Base-by-base conservation (phyloP, 2,329 filamentous ascomycete species). In the Sordariomycetes sp. region DNA sequence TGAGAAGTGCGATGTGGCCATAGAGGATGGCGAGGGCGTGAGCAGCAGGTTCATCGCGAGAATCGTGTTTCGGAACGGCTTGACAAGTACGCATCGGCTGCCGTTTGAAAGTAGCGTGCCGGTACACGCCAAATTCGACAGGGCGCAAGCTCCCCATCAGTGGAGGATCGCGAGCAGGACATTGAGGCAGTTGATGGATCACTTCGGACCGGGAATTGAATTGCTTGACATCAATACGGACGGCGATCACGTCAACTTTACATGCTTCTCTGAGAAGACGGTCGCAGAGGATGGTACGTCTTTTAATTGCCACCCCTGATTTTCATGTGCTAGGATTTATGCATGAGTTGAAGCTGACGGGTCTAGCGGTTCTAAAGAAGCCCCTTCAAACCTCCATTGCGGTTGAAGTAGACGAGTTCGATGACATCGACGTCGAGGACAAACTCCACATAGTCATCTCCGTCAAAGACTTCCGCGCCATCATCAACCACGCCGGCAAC, bases 381-480 rank as follows among this genome's bases (percentile, higher is more conserved):
- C 84, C 84, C 6, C 65, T 90, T 2, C 82, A 86, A 45, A 90
- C 84, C 8, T 84, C 82, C 20, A 84, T 90, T 40, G 75, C 82
- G 1, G 71, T 88, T 11, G 82, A 86, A 49, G 77, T 75, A 20
- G 73, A 82, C 37, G 83, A 88, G 45, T 90, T 90, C 47, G 78
- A 84, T 37, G 72, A 80, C 33, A 84, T 88, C 40, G 66, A 74
- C 16, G 77, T 86, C 20, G 78, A 86, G 49, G 76, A 85, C 39
- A 79, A 81, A 33, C 68, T 87, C 37, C 84, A 87, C 49, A 83
- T 87, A 46, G 74, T 86, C 38, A 82, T 88, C 49, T 85, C 78
- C 45, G 82, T 90, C 49, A 87, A 86, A 48, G 84, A 90, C 55
- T 88, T 88, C 53, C 79, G 83, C 33, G 79, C 83, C 21, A 84